These are phyloP conservation scores for Yamadazyma paraphyllophila DNA, from an alignment of 805 yeast species.

Conservation along the genomic window DNA sequence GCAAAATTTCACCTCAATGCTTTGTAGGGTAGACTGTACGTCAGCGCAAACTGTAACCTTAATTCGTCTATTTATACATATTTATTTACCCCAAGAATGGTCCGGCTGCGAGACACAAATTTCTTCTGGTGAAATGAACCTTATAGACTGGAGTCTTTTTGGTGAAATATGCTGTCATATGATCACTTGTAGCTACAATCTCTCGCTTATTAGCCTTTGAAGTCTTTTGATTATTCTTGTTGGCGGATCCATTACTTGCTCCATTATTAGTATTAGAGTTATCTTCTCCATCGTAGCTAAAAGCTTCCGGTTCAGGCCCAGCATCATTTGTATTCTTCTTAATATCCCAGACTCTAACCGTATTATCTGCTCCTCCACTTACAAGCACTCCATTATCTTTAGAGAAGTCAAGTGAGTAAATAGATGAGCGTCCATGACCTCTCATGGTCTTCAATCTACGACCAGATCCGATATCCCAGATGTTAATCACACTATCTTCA, in stretches of 20 bases:
- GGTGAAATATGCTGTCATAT: constrained; percentile 90
- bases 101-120: constrained; percentile 90
- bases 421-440: constrained; percentile 88
- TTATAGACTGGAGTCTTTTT: constrained; percentile 92
- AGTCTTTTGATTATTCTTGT: constrained; percentile 24
- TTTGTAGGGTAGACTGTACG: not conserved
- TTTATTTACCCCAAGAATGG: constrained; percentile 49
- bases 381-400: constrained; percentile 86
- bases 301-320: constrained; percentile 75
- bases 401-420: constrained; percentile 81
- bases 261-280: constrained; percentile 6
- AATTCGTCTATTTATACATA: constrained; percentile 1
- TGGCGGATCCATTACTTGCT: constrained; percentile 6
- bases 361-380: constrained; percentile 88
- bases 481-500: constrained; percentile 81
- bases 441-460: constrained; percentile 85
- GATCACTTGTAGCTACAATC: constrained; percentile 80
- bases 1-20: not conserved
- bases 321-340: constrained; percentile 80
- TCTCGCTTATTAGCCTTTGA: constrained; percentile 62
- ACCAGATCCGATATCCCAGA: constrained; percentile 95
- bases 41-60: no score
- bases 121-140: constrained; percentile 87
- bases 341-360: constrained; percentile 95
- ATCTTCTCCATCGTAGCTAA: constrained; percentile 21